A percentile compares a stretch with the other conserved stretches of the same genome.
Conservation (phyloP, 257 asterid species). For the Solanum phureja region DNA sequence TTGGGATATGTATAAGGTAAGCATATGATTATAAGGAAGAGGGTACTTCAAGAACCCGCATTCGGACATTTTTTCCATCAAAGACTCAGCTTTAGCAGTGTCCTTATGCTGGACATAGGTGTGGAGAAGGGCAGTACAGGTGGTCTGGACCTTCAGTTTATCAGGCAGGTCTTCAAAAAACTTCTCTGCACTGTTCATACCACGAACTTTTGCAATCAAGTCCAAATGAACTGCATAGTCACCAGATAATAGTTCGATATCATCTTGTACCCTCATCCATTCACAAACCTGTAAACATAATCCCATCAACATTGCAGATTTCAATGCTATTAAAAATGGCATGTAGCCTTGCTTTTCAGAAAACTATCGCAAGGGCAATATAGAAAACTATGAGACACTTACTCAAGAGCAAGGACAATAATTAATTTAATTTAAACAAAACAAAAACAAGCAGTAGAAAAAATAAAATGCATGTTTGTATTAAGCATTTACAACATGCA, state of each 20-base stretch:
- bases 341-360: background rate
- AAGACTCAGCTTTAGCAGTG: conserved; percentile 55
- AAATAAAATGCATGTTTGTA: background rate
- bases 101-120: conserved; percentile 64
- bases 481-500: background rate
- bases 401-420: background rate
- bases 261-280: conserved; percentile 82
- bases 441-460: background rate
- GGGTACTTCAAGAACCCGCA: conserved; percentile 54
- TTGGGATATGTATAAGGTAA: conserved; percentile 58
- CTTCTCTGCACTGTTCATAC: conserved; percentile 77
- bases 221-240: conserved; percentile 93
- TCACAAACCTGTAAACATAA: conserved; percentile 57
- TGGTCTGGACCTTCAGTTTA: conserved; percentile 54
- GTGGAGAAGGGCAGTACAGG: conserved; percentile 86
- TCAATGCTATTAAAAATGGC: background rate
- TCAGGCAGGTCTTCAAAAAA: conserved; percentile 81
- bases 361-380: background rate
- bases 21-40: conserved; percentile 89
- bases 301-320: background rate
- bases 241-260: conserved; percentile 69
- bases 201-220: conserved; percentile 77
- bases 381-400: background rate
- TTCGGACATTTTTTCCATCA: conserved; percentile 77
- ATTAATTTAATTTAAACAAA: background rate